Conservation (phyloP, 1,284 basidiomycete genomes). For the Omphalotus olearius region DNA sequence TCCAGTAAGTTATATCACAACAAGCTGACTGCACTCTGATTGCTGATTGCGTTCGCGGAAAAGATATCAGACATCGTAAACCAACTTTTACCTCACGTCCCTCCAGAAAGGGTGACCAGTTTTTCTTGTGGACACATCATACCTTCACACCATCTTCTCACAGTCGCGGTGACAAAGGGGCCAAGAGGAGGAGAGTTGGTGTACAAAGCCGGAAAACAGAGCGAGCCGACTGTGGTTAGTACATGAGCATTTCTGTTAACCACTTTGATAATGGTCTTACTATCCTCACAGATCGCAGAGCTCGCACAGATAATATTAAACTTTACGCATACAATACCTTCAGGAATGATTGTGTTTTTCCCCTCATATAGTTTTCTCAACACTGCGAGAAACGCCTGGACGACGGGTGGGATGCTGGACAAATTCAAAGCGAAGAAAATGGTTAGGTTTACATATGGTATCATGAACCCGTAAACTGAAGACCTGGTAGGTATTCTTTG, state of each 20-base stretch:
- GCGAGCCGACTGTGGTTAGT: constrained; percentile 65
- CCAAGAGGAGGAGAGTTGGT: constrained; percentile 75
- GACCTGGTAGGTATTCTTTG: constrained; percentile 71
- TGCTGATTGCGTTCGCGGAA: not conserved
- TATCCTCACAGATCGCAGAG: constrained; percentile 61
- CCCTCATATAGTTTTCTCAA: constrained; percentile 89
- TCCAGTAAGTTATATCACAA: constrained; percentile 50
- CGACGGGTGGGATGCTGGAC: constrained; percentile 51
- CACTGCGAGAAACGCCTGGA: constrained; percentile 67
- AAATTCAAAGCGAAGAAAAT: constrained; percentile 74
- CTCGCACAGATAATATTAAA: constrained; percentile 84
- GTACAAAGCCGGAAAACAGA: constrained; percentile 80
- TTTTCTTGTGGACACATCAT: constrained; percentile 96
- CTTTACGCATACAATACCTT: constrained; percentile 74
- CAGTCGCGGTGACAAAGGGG: constrained; percentile 75
- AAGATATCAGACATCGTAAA: constrained; percentile 86
- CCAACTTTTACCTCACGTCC: constrained; percentile 77
- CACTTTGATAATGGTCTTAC: not conserved
- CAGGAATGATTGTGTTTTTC: constrained; percentile 91
- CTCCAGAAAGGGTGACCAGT: constrained; percentile 59
- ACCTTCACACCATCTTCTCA: constrained; percentile 74
- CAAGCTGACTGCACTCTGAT: constrained; percentile 14
- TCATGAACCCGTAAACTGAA: not conserved
- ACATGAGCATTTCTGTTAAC: not conserved
- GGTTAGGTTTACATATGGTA: constrained; percentile 25